Evolutionary conservation across 305 asterid genomes (phyloP).

Genomic region (Rubia balearica): DNA sequence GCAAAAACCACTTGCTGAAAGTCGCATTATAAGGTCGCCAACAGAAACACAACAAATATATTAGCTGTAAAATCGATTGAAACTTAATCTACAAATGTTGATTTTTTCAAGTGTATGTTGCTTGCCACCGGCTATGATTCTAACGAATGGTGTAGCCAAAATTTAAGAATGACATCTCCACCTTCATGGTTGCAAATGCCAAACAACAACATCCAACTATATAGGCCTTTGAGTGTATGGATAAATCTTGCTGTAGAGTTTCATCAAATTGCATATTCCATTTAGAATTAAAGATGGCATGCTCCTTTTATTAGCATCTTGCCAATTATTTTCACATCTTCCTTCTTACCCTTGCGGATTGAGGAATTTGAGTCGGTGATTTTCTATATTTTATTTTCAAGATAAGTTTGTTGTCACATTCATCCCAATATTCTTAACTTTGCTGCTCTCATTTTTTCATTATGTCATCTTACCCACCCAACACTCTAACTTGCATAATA

Average conservation of each 20-base stretch:
- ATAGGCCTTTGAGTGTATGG: neutral
- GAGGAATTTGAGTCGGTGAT: neutral
- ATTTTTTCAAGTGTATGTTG: neutral
- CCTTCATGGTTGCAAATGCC: neutral
- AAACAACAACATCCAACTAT: neutral
- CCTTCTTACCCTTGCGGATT: neutral
- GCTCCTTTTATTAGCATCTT: neutral
- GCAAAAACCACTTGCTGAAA: conserved; percentile 90
- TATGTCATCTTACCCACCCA: neutral
- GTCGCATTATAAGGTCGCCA: conserved; percentile 20
- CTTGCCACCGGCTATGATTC: neutral
- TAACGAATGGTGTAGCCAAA: neutral
- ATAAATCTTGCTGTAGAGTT: neutral
- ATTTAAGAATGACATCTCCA: neutral
- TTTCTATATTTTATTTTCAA: neutral
- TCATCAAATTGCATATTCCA: neutral
- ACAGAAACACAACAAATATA: conserved; percentile 14
- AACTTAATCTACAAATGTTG: neutral
- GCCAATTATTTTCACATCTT: neutral
- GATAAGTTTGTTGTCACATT: neutral
- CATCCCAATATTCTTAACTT: neutral
- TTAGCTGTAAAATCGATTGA: conserved; percentile 1
- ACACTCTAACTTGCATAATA: neutral
- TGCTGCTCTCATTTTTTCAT: neutral
- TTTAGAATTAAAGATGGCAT: neutral